Conservation (phyloP, 225 moss, liverwort and hornwort species). For the Antitrichia curtipendula region DNA sequence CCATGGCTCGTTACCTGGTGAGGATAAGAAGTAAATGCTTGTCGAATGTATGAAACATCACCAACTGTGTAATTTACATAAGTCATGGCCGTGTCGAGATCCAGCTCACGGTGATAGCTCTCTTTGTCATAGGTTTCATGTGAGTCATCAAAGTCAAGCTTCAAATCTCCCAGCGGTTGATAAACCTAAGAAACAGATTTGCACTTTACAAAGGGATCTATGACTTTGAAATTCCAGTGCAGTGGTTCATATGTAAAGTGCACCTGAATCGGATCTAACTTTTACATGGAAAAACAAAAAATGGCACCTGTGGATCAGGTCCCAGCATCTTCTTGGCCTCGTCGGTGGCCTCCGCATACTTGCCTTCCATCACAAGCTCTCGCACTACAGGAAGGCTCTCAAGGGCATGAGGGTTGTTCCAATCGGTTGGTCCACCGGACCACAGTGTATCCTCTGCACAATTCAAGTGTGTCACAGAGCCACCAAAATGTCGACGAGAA, state of each 20-base stretch:
- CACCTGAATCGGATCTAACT: neutral
- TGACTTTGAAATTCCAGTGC: neutral
- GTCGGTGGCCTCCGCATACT: constrained; percentile 49
- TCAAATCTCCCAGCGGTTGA: constrained; percentile 80
- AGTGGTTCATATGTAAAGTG: neutral
- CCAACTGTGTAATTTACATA: constrained; percentile 46
- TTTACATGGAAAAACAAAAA: neutral
- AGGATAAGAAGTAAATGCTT: constrained; percentile 73
- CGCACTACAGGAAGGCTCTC: constrained; percentile 58
- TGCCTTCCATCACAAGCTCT: constrained; percentile 56
- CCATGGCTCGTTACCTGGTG: constrained; percentile 42
- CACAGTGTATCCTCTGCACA: constrained; percentile 83
- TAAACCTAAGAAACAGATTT: constrained; percentile 42
- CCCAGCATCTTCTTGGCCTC: constrained; percentile 73
- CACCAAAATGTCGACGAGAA: neutral
- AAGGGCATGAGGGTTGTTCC: constrained; percentile 65
- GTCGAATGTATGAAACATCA: constrained; percentile 49
- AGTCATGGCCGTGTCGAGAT: constrained; percentile 62
- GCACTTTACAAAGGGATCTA: neutral
- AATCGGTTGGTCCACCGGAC: constrained; percentile 84
- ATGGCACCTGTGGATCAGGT: constrained; percentile 70
- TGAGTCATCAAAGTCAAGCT: constrained; percentile 63
- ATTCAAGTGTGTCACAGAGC: neutral
- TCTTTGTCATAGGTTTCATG: constrained; percentile 50
- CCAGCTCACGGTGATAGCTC: constrained; percentile 73